A percentile compares a stretch with the other conserved stretches of the same genome.
phyloP scores from a whole-genome alignment of 2,329 filamentous ascomycete genomes.

The Biscogniauxia marginata region DNA sequence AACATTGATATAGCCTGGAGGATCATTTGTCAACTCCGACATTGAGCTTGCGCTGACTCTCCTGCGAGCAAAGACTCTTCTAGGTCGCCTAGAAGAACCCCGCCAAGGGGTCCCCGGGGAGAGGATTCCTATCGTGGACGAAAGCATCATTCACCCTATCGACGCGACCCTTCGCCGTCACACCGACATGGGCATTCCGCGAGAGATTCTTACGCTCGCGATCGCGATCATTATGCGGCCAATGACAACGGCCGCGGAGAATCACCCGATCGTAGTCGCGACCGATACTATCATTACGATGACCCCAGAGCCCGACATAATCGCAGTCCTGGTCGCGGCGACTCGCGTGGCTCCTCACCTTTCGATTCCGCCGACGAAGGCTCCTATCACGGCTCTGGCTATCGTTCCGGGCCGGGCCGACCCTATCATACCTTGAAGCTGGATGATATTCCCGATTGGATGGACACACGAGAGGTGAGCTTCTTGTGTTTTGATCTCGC shows the following conservation, averaged over 20 bases:
- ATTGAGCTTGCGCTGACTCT: slow-evolving; percentile 35
- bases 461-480: slow-evolving; percentile 29
- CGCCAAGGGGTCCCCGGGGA: slow-evolving; percentile 28
- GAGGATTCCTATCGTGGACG: slow-evolving; percentile 26
- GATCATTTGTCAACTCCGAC: slow-evolving; percentile 23
- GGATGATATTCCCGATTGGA: slow-evolving; percentile 32
- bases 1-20: slow-evolving; percentile 33
- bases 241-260: slow-evolving; percentile 21
- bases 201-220: slow-evolving; percentile 15
- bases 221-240: slow-evolving; percentile 14
- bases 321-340: slow-evolving; percentile 24
- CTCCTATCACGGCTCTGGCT: slow-evolving; percentile 24
- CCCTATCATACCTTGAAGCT: slow-evolving; percentile 35
- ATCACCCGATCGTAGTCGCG: slow-evolving; percentile 19
- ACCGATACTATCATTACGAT: slow-evolving; percentile 24
- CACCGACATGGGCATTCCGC: slow-evolving; percentile 12
- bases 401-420: slow-evolving; percentile 29
- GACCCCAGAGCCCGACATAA: slow-evolving; percentile 18
- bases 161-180: slow-evolving; percentile 18
- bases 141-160: slow-evolving; percentile 21
- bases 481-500: background rate
- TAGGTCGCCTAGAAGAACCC: slow-evolving; percentile 32
- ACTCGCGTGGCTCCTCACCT: slow-evolving; percentile 26
- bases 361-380: slow-evolving; percentile 26
- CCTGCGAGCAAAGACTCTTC: slow-evolving; percentile 34